These are phyloP conservation scores for Tricladium varicosporioides DNA, from an alignment of 2,329 filamentous ascomycete species.

Conservation along the genomic window DNA sequence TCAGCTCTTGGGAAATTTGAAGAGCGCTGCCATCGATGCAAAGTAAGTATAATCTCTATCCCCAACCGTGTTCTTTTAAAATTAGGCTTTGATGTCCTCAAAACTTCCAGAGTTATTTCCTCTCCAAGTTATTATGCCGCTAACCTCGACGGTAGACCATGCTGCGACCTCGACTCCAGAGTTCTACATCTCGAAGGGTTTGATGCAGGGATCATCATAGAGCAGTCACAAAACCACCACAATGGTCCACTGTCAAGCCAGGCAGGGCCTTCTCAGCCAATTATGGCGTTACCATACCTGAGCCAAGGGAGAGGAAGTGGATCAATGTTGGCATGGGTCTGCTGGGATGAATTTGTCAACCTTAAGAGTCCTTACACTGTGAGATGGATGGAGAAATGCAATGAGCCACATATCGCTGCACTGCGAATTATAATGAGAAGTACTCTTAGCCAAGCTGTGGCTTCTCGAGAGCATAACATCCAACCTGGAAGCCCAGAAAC, in stretches of 20 bases:
- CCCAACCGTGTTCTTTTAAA: too few species aligned
- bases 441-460: slow-evolving; percentile 20
- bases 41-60: background rate
- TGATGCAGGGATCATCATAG: slow-evolving; percentile 25
- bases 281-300: slow-evolving; percentile 18
- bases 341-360: slow-evolving; percentile 33
- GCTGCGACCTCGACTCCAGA: slow-evolving; percentile 24
- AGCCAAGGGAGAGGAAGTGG: slow-evolving; percentile 17
- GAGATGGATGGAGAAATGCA: slow-evolving; percentile 31
- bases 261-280: slow-evolving; percentile 15
- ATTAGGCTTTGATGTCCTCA: too few species aligned
- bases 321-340: slow-evolving; percentile 32
- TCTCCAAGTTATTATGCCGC: background rate
- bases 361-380: slow-evolving; percentile 28
- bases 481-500: slow-evolving; percentile 20
- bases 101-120: background rate
- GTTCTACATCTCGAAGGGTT: slow-evolving; percentile 23
- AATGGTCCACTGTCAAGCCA: slow-evolving; percentile 18
- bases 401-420: slow-evolving; percentile 23
- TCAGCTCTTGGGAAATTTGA: slow-evolving; percentile 18
- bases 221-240: slow-evolving; percentile 20
- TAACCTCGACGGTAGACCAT: slow-evolving; percentile 5
- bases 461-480: slow-evolving; percentile 18
- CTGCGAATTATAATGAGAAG: slow-evolving; percentile 24
- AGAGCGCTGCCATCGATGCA: slow-evolving; percentile 7